Percentiles rank a stretch among this genome's conserved stretches.
These are phyloP conservation scores for Parmelia sp. DNA, from an alignment of 495 filamentous ascomycete species.

Conservation along the genomic window DNA sequence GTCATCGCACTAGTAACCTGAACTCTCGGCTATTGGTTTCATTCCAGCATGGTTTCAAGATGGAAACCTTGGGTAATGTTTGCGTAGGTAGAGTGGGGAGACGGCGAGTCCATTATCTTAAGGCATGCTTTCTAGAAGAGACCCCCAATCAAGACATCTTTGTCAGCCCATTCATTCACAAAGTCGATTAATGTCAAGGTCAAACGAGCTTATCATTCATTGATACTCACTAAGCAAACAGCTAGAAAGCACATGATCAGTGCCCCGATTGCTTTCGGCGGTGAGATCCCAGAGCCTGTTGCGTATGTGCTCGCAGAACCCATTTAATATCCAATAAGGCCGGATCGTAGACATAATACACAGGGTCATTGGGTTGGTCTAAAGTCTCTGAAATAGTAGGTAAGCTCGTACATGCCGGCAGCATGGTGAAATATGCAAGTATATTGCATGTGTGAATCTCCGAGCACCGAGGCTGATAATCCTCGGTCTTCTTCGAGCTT, in stretches of 20 bases:
- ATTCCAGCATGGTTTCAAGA: background rate
- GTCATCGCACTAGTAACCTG: background rate
- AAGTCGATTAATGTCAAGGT: background rate
- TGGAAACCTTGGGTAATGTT: background rate
- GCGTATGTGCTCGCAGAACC: background rate
- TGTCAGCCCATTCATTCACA: too few relatives aligned
- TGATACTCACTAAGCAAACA: background rate
- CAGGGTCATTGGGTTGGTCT: background rate
- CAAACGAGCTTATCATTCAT: background rate
- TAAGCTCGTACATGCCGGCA: background rate
- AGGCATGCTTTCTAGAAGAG: accelerated
- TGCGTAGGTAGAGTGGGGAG: background rate
- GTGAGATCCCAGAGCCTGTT: background rate
- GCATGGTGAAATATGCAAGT: too few relatives aligned
- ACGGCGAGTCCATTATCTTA: background rate
- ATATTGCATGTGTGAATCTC: background rate
- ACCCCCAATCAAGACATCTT: too few relatives aligned
- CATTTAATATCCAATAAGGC: background rate
- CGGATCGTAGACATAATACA: background rate
- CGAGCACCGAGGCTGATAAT: too few relatives aligned
- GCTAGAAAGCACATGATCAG: too few relatives aligned
- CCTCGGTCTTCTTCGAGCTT: background rate
- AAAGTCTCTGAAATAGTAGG: background rate
- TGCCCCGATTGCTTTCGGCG: background rate
- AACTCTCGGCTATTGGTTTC: background rate